Evolutionary conservation across 2,329 filamentous ascomycete species (phyloP), one percentile per base, ranked within the genome.

Genomic region (Fusarium begoniae): DNA sequence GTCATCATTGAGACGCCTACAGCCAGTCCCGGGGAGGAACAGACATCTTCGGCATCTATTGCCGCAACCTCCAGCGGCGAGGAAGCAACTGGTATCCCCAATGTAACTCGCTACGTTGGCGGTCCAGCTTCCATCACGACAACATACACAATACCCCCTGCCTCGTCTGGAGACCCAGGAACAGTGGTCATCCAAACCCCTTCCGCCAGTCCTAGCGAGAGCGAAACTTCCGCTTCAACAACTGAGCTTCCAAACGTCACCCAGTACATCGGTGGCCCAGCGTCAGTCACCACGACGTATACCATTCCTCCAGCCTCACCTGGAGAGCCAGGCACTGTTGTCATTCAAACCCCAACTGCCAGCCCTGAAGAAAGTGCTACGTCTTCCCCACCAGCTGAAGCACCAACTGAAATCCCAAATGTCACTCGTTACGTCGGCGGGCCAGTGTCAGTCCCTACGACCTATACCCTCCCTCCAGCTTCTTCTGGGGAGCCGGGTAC

Each of bases 1-100:
- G 20, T 72, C 4, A 32, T 72, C 2, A 72, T 72, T 8, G 44
- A 72, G 6, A 72, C 69, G 0, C 69, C 70, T 5, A 47, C 58
- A 8, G 26, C 67, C 3, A 26, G 26, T 8, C n/a, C n/a, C 2
- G 20, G 9, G 15, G 51, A 6, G 0, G 12, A n/a, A 40, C 3
- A 14, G 14, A 41, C 11, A n/a, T 18, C 24, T 18, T 35, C 48
- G 3, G 30, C n/a, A 35, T 43, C 48, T n/a, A n/a, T n/a, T 4
- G 38, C n/a, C 4, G 15, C 11, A 10, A 15, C 37, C 3, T 2
- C 11, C 5, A 17, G 13, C 2, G 20, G 8, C 2, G 51, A 10
- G 14, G 24, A 8, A 55, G 8, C 10, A 15, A 51, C 43, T 5
- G 43, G 24, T 4, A 30, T 58, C 1, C 43, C 56, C 1, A 28